phyloP scores from a whole-genome alignment of 768 basidiomycete species.

The Hypholoma sublateritium region DNA sequence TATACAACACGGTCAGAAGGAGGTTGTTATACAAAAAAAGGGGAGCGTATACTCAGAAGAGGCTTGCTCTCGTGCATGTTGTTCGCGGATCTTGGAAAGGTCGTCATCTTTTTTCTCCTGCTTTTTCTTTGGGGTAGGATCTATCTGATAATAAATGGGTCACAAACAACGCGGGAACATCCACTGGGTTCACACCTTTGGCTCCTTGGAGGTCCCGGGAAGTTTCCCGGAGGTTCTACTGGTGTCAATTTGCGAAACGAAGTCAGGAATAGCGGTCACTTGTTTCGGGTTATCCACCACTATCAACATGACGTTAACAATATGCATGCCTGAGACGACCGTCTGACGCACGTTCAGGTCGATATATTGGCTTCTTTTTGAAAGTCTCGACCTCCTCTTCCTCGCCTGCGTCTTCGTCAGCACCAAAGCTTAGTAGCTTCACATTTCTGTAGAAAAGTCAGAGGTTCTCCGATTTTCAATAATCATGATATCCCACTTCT shows the following conservation, averaged over 20 bases:
- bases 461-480: background rate
- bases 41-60: conserved; percentile 50
- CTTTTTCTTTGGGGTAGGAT: conserved; percentile 35
- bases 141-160: conserved; percentile 11
- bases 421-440: conserved; percentile 86
- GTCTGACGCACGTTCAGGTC: conserved; percentile 74
- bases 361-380: conserved; percentile 80
- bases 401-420: conserved; percentile 63
- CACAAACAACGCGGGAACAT: background rate
- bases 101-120: conserved; percentile 44
- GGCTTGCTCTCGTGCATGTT: conserved; percentile 71
- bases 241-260: conserved; percentile 29
- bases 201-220: conserved; percentile 12
- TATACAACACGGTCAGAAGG: conserved; percentile 23
- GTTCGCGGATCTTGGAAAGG: conserved; percentile 70
- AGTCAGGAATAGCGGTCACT: conserved; percentile 36
- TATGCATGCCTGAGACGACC: too few species aligned
- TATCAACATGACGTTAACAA: conserved; percentile 13
- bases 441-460: conserved; percentile 63
- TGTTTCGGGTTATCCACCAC: conserved; percentile 38
- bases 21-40: background rate
- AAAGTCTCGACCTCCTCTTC: conserved; percentile 52
- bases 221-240: conserved; percentile 13
- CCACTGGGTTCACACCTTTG: conserved; percentile 7
- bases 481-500: conserved; percentile 62